Evolutionary conservation across 257 asterid genomes (phyloP).

Genomic region (Lantana camara): DNA sequence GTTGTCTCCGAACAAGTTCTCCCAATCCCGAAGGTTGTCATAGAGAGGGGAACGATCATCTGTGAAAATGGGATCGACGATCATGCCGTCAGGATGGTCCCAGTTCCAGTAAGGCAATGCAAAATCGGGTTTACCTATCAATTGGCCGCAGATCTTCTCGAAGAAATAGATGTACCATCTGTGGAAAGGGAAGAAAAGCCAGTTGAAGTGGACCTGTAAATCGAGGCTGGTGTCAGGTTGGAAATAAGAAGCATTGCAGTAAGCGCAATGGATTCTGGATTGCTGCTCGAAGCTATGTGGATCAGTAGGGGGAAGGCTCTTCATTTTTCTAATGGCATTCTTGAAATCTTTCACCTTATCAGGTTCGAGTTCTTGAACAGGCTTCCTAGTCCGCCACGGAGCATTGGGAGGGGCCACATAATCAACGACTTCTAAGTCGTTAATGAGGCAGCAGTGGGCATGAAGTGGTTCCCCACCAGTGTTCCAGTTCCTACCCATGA

Average conservation of each 20-base stretch:
- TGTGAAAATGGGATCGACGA: background rate
- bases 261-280: background rate
- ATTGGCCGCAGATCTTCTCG: background rate
- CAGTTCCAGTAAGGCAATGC: background rate
- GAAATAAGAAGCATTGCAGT: background rate
- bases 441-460: background rate
- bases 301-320: background rate
- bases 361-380: background rate
- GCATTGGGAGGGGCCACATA: background rate
- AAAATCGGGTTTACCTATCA: background rate
- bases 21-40: no score
- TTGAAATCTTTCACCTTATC: background rate
- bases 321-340: background rate
- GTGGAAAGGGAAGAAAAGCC: conserved; percentile 6
- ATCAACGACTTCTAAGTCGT: background rate
- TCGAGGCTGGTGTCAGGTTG: background rate
- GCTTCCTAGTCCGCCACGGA: background rate
- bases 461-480: no score
- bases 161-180: background rate
- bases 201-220: background rate
- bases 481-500: no score
- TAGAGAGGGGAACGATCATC: background rate
- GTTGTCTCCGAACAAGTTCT: no score
- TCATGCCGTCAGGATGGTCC: background rate
- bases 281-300: background rate